Base-by-base conservation (phyloP, 305 asterid genomes). In the Fraxinus albicans region DNA sequence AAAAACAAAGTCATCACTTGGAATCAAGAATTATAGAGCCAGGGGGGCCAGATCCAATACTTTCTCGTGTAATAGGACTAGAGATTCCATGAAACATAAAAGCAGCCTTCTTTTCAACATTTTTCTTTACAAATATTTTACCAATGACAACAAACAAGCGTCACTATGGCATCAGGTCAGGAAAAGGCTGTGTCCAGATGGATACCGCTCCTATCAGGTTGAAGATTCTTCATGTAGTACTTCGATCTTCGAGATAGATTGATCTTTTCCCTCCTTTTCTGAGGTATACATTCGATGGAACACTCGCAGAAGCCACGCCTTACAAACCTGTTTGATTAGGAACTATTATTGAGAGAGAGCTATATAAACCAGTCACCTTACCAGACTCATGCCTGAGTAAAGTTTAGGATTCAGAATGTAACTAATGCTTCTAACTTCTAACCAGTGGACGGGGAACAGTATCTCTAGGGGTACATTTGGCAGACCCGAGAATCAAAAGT, bases 241-340 rank as follows among this genome's bases (percentile, higher is more conserved):
- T 96, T 95, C 6, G 99, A 93, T 79, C 86, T 84, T 12, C 99
- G 95, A 47, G 94, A 90, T 13, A 93, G 88, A 58, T 96, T 90
- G 79, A 96, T 96, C 90, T 74, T 90, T 82, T 92, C 88, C 91
- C 94, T 90, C 90, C 92, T 92, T 86, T 86, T 88, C 83, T 89
- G 89, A 0, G 99, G 99, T 89, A 96, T 82, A 81, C 69, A 77
- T 47, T 92, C 97, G 9, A 95, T 89, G 55, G 92, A 87, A 83
- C 98, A 92, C 77, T 96, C 98, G 0, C 91, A 86, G 88, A 96
- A 96, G 8, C 99, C 99, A 19, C 99, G 98, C 84, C 98, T 90
- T 38, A 92, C 94, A 86, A 96, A 96, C 99, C 99, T 96, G 88
- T 34, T 70, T 31, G 21, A 70, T 5, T 13, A 70, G 76, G 76